Base-by-base conservation (phyloP, 495 filamentous ascomycete genomes). In the Hyaloscypha finlandica region DNA sequence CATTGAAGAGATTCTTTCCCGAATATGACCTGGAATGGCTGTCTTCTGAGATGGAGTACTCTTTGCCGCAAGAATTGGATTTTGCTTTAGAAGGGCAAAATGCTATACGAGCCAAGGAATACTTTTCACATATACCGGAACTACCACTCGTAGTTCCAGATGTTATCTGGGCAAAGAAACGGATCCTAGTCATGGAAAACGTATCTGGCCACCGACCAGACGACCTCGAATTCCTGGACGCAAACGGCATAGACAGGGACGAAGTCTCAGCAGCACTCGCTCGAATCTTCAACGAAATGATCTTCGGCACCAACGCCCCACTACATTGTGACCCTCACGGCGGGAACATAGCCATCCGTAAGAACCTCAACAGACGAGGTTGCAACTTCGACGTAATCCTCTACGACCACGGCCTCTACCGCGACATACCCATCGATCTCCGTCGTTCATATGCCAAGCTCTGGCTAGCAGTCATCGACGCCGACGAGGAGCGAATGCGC, bases 211-310 rank as follows among this genome's bases (percentile, higher is more conserved):
- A 85, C 68, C 92, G 96, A 53, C 89, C 92, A 14, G 96, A 99
- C 73, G 93, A 99, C 74, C 86, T 98, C 3, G 86, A 83, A 9
- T 98, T 88, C 76, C 81, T 98, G 3, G 96, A 97, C 77, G 79
- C 85, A 9, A 91, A 95, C 76, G 82, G 85, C 61, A 97, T 99
- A 74, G 90, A 94, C 76, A 89, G 96, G 11, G 96, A 97, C 77
- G 96, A 99, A 78, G 96, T 99, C 30, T 96, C 94, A 8, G 95
- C 96, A 0, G 90, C 94, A 0, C 79, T 99, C 6, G 89, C 94
- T 3, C 88, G 89, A 57, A 94, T 97, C 64, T 99, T 99, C 84
- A 99, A 99, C 80, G 94, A 97, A 76, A 99, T 99, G 96, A 97
- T 99, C 65, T 99, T 99, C 71, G 94, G 95, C 33, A 87, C 89